phyloP scores from a whole-genome alignment of 306 rosid genomes.

The Ziziphus jujuba region DNA sequence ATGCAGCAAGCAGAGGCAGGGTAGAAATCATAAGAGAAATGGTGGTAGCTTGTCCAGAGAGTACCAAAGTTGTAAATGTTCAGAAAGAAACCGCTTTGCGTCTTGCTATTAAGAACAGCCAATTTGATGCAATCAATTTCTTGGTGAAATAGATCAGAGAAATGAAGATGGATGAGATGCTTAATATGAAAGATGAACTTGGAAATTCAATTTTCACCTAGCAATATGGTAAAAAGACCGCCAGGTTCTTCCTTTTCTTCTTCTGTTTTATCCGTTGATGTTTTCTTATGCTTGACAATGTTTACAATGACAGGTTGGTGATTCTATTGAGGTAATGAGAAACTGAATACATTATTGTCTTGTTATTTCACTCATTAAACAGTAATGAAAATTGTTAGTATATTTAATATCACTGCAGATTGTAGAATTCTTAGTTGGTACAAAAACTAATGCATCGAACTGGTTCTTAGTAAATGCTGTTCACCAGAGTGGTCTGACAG shows the following conservation, averaged over 20 bases:
- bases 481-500: no score
- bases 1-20: conserved; percentile 34
- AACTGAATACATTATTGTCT: no score
- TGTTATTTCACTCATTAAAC: no score
- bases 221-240: conserved; percentile 36
- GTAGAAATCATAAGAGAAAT: conserved; percentile 23
- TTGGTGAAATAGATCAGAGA: conserved; percentile 17
- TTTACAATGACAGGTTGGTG: no score
- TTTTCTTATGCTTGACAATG: no score
- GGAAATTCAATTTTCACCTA: conserved; percentile 32
- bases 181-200: conserved; percentile 16
- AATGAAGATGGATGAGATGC: conserved; percentile 3
- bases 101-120: conserved; percentile 32
- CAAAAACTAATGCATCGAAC: no score
- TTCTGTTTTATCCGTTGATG: no score
- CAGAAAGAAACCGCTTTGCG: conserved; percentile 30
- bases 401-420: no score
- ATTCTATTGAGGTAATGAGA: no score
- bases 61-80: conserved; percentile 23
- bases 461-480: no score
- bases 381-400: no score
- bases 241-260: no score
- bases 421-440: neutral
- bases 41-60: conserved; percentile 31
- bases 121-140: conserved; percentile 17